Base-by-base conservation (phyloP, 352 stramenopile species). In the Globisporangium viniferum region DNA sequence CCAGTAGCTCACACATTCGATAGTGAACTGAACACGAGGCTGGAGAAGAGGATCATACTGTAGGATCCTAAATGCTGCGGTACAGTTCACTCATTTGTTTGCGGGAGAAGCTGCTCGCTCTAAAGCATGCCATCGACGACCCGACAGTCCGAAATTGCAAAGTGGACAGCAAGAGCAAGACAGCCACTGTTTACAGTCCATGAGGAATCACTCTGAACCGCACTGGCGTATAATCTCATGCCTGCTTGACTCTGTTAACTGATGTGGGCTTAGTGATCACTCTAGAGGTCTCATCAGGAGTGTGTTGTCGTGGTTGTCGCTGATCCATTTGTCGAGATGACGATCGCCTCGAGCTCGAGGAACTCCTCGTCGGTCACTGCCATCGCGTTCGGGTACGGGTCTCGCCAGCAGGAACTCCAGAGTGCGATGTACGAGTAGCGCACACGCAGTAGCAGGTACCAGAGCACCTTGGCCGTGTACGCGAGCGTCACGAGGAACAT, bases 381-480 rank as follows among this genome's bases (percentile, higher is more conserved):
- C 24, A 79, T 44, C 22, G 68, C 72, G 64, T 77, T 70, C 36
- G 72, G 73, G 60, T 74, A 77, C 56, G 76, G 76, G 41, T 82
- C 73, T 10, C 33, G 61, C 22, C 73, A 67, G 71, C 73, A 82
- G 7, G 76, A 82, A n/a, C 59, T 27, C 5, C 58, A 64, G 20
- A 82, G 71, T 56, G 70, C 67, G 53, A 59, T 64, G 64, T 78
- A 82, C 35, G 54, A 69, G 64, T 78, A 82, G 41, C 67, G 68
- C 14, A 68, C 68, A 51, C 73, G 76, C 46, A 76, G 59, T n/a
- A 70, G 59, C n/a, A 80, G 31, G 49, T 82, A 82, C 76, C 76
- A 82, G 9, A 71, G 58, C 9, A 82, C 68, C 57, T 82, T 80
- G 66, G 64, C 71, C 3, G 54, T n/a, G 63, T 82, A 82, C 22